phyloP scores from a whole-genome alignment of 2,329 filamentous ascomycete genomes.

The Trichoderma sp. region DNA sequence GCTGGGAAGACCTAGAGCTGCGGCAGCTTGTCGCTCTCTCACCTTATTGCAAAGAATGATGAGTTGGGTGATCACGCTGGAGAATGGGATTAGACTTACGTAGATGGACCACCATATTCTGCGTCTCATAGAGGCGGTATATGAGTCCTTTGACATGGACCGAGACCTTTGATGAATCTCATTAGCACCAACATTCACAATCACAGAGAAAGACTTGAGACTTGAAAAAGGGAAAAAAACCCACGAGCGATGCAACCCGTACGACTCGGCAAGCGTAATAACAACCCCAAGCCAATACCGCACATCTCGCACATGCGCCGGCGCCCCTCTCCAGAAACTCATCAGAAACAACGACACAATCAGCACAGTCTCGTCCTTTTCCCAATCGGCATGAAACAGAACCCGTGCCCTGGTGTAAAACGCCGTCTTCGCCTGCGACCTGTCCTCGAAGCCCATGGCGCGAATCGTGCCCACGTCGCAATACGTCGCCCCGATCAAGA shows the following conservation, averaged over 20 bases:
- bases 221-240: slow-evolving; percentile 5
- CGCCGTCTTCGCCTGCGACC: slow-evolving; percentile 51
- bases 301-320: slow-evolving; percentile 49
- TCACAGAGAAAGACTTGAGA: not conserved
- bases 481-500: slow-evolving; percentile 56
- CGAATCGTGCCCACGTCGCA: slow-evolving; percentile 49
- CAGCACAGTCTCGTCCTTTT: slow-evolving; percentile 51
- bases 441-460: slow-evolving; percentile 48
- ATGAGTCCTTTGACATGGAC: slow-evolving; percentile 31
- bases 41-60: slow-evolving; percentile 28
- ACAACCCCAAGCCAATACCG: slow-evolving; percentile 53
- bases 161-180: slow-evolving; percentile 27
- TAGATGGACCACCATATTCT: slow-evolving; percentile 59
- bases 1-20: slow-evolving; percentile 39
- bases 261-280: slow-evolving; percentile 53
- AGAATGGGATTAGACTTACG: slow-evolving; percentile 33
- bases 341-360: slow-evolving; percentile 55
- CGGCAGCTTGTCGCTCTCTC: slow-evolving; percentile 40
- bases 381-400: slow-evolving; percentile 55
- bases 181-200: not conserved
- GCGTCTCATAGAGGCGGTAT: slow-evolving; percentile 40
- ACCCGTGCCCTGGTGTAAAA: slow-evolving; percentile 53
- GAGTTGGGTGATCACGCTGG: not conserved
- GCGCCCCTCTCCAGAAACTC: slow-evolving; percentile 56
- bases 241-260: slow-evolving; percentile 45